Base-by-base conservation (phyloP, 2,329 filamentous ascomycete species). In the Fusarium paranaense region DNA sequence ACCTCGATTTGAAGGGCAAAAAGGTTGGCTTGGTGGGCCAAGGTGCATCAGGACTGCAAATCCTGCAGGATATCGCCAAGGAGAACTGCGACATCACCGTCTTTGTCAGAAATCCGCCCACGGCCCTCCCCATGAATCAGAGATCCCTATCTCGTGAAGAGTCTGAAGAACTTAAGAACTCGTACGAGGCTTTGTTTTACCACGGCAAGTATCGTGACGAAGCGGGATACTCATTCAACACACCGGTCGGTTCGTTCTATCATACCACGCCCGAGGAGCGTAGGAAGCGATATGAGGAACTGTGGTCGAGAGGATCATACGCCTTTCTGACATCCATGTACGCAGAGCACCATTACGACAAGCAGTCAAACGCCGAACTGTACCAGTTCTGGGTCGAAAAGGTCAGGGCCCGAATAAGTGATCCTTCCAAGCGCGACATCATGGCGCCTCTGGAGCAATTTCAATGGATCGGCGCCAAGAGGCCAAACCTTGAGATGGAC, bases 81-180 rank as follows among this genome's bases (percentile, higher is more conserved):
- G 40, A 78, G 75, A 79, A 84, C 14, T 71, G 69, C 14, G 64
- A 80, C n/a, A 64, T 84, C 47, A 82, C 79, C 3, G 86, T 91
- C 9, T 90, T 90, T 75, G 86, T 91, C 67, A 83, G 90, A 27
- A 91, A 87, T 7, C 57, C 70, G 14, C 4, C 89, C 63, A 84
- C 88, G 9, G 87, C 86, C 13, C 76, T 91, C 0, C 90, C 90
- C 0, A 91, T 92, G 88, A 80, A 84, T 2, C 87, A 90, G 72
- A 78, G 83, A 2, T 64, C 79, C 3, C 74, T 90, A 1, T 83
- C 84, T 0, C 81, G 79, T 35, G 82, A 88, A 47, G 85, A 89
- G 64, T 84, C 88, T 70, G 81, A 86, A 27, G 81, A 80, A 25
- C 73, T 74, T 8, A 84, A 62, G 14, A 33, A n/a, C 40, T 42